These are phyloP conservation scores for Ceriops zippeliana DNA, from an alignment of 345 rosid genomes.

Conservation along the genomic window DNA sequence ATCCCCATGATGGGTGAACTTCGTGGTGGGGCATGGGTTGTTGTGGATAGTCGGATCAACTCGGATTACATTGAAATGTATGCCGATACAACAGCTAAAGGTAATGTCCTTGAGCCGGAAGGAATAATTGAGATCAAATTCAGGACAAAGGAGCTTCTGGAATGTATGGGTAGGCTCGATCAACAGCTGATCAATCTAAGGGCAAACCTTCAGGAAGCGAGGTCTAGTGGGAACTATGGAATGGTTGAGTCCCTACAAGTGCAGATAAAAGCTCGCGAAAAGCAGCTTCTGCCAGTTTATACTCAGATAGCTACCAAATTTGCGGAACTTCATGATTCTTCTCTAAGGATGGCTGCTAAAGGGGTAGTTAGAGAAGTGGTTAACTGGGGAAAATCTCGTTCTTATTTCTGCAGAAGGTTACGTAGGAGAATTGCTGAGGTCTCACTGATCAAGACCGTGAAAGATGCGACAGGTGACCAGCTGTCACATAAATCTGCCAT, in stretches of 20 bases:
- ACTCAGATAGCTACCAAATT: constrained; percentile 92
- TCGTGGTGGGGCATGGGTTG: constrained; percentile 99
- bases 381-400: constrained; percentile 70
- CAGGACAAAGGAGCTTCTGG: constrained; percentile 83
- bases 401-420: constrained; percentile 70
- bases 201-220: constrained; percentile 68
- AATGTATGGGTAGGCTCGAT: constrained; percentile 98
- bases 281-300: constrained; percentile 80
- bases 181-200: constrained; percentile 58
- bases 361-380: constrained; percentile 90
- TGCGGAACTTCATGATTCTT: constrained; percentile 92
- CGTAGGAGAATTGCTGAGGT: constrained; percentile 69
- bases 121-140: constrained; percentile 96
- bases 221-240: constrained; percentile 38
- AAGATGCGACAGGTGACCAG: constrained; percentile 65
- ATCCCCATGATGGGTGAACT: constrained; percentile 99
- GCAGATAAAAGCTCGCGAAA: constrained; percentile 73
- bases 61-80: constrained; percentile 97
- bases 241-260: constrained; percentile 54
- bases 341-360: constrained; percentile 91
- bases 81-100: constrained; percentile 89
- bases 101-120: constrained; percentile 98
- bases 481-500: constrained; percentile 60
- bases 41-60: constrained; percentile 90
- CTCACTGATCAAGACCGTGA: constrained; percentile 54